Percentiles rank a stretch among this genome's conserved stretches.
These are phyloP conservation scores for Candida berthetii DNA, from an alignment of 805 yeast genomes.

Conservation along the genomic window DNA sequence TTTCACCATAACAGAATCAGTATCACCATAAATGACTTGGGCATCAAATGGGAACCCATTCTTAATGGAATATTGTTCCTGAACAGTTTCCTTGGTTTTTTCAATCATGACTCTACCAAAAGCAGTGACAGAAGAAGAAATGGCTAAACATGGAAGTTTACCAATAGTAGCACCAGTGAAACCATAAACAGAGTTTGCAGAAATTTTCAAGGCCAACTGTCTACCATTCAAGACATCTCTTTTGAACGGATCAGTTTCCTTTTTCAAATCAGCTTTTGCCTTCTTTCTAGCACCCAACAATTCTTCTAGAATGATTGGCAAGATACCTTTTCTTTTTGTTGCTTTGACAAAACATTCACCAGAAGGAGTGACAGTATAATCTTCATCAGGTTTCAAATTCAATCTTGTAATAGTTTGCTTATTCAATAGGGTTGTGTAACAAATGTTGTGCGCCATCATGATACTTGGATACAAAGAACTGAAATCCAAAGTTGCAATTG, in stretches of 20 bases:
- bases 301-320: slow-evolving; percentile 90
- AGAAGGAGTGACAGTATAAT: slow-evolving; percentile 84
- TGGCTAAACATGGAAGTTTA: slow-evolving; percentile 91
- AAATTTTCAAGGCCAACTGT: slow-evolving; percentile 90
- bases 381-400: slow-evolving; percentile 59
- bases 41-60: slow-evolving; percentile 87
- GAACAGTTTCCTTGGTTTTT: slow-evolving; percentile 80
- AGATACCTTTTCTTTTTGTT: slow-evolving; percentile 67
- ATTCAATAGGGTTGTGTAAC: slow-evolving; percentile 85
- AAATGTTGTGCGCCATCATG: slow-evolving; percentile 98
- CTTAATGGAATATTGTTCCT: slow-evolving; percentile 66
- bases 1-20: slow-evolving; percentile 98
- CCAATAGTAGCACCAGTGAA: slow-evolving; percentile 99
- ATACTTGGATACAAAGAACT: slow-evolving; percentile 96
- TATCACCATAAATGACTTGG: slow-evolving; percentile 94
- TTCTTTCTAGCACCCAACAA: slow-evolving; percentile 86
- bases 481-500: slow-evolving; percentile 97
- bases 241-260: slow-evolving; percentile 91
- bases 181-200: slow-evolving; percentile 98
- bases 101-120: slow-evolving; percentile 98
- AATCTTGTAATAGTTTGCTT: slow-evolving; percentile 62
- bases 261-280: slow-evolving; percentile 85
- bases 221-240: slow-evolving; percentile 94
- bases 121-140: slow-evolving; percentile 92
- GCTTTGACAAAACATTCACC: slow-evolving; percentile 85